Conservation (phyloP, 2,329 filamentous ascomycete genomes). For the Pyrenochaeta sp. region DNA sequence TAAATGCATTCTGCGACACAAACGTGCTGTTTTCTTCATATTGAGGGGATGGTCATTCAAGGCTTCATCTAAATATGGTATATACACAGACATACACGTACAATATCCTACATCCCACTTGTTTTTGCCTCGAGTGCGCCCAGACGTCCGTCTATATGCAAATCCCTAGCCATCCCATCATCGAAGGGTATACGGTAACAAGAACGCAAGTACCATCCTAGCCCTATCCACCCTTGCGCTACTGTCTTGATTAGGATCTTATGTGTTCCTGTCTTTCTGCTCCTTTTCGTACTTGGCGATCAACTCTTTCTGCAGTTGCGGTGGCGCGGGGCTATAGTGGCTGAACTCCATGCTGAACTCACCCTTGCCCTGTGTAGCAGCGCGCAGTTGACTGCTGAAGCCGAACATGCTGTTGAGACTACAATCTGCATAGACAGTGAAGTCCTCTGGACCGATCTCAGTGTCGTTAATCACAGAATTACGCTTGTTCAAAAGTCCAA, state of each 20-base stretch:
- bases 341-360: conserved; percentile 99
- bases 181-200: conserved; percentile 5
- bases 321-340: conserved; percentile 88
- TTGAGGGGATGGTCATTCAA: background rate
- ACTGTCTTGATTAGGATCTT: conserved; percentile 33
- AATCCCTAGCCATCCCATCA: conserved; percentile 15
- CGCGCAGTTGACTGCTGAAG: conserved; percentile 88
- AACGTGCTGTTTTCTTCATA: no score
- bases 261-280: conserved; percentile 70
- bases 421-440: conserved; percentile 90
- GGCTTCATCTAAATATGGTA: background rate
- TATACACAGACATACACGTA: conserved; percentile 25
- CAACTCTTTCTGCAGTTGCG: conserved; percentile 85
- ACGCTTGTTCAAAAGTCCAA: conserved; percentile 95
- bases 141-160: conserved; percentile 27
- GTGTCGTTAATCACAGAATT: conserved; percentile 95
- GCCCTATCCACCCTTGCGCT: background rate
- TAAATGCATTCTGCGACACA: no score
- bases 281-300: conserved; percentile 74
- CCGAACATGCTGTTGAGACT: conserved; percentile 98
- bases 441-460: conserved; percentile 92
- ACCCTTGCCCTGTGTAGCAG: conserved; percentile 96
- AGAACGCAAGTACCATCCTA: background rate
- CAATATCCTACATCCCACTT: conserved; percentile 22
- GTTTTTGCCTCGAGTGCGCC: conserved; percentile 14